Percentiles rank a stretch among this genome's conserved stretches.
These are phyloP conservation scores for Bidens hawaiensis DNA, from an alignment of 140 eudicot genomes.

Conservation along the genomic window DNA sequence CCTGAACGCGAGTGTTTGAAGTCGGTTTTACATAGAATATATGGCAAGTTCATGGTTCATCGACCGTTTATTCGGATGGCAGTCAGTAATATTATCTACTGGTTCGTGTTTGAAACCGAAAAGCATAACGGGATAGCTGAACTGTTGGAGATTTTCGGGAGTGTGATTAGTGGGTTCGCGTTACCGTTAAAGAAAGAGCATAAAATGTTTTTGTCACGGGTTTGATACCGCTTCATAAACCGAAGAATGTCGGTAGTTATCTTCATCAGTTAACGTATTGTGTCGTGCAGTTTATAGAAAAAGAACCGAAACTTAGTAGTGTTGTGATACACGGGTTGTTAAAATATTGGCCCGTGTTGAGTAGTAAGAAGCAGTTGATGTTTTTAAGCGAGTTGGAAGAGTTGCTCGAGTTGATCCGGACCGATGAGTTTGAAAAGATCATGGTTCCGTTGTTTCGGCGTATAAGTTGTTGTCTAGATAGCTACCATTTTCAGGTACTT, in stretches of 20 bases:
- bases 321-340: slow-evolving; percentile 57
- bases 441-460: slow-evolving; percentile 64
- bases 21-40: slow-evolving; percentile 56
- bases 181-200: slow-evolving; percentile 81
- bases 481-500: slow-evolving; percentile 74
- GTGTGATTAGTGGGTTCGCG: slow-evolving; percentile 77
- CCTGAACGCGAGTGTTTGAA: slow-evolving; percentile 66
- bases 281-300: slow-evolving; percentile 71
- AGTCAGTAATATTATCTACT: slow-evolving; percentile 57
- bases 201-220: slow-evolving; percentile 63
- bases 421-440: slow-evolving; percentile 58
- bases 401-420: slow-evolving; percentile 59
- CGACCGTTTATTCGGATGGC: slow-evolving; percentile 75
- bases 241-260: slow-evolving; percentile 51
- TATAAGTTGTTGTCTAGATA: slow-evolving; percentile 59
- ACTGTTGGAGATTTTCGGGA: slow-evolving; percentile 73
- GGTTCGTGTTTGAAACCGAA: slow-evolving; percentile 58
- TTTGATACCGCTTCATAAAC: slow-evolving; percentile 72
- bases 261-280: slow-evolving; percentile 74
- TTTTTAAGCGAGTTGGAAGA: slow-evolving; percentile 75
- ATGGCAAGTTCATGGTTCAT: slow-evolving; percentile 71
- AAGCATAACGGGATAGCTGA: slow-evolving; percentile 75
- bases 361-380: slow-evolving; percentile 74
- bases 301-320: slow-evolving; percentile 64
- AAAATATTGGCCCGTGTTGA: slow-evolving; percentile 74